These are phyloP conservation scores for Calonectria ilicicola DNA, from an alignment of 2,329 filamentous ascomycete species.

Conservation along the genomic window DNA sequence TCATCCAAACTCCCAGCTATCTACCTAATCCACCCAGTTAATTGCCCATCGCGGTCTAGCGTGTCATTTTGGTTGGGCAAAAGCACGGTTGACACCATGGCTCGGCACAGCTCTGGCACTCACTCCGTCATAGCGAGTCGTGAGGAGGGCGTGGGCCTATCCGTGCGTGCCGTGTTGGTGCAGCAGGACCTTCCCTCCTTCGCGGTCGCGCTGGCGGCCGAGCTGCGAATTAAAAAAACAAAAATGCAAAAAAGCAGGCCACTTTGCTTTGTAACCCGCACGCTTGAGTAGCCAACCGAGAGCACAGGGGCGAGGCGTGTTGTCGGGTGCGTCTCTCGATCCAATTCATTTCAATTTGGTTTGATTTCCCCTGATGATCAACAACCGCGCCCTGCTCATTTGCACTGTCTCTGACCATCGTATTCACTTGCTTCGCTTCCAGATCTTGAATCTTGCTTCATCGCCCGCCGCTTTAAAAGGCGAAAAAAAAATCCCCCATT, in stretches of 20 bases:
- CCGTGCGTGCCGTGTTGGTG: neutral
- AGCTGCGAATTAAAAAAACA: neutral
- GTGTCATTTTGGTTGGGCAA: conserved; percentile 21
- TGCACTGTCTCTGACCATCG: neutral
- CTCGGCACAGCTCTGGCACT: neutral
- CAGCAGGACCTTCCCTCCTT: conserved; percentile 7
- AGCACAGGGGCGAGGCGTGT: neutral
- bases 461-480: conserved; percentile 13
- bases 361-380: neutral
- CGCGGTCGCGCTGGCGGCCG: conserved; percentile 11
- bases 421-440: neutral
- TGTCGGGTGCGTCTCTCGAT: neutral
- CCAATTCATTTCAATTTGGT: neutral
- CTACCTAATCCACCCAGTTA: neutral
- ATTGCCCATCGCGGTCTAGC: conserved; percentile 27
- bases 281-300: neutral
- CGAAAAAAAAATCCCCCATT: neutral
- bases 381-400: neutral
- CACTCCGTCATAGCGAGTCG: neutral
- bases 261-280: neutral
- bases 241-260: conserved; percentile 16
- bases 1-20: neutral
- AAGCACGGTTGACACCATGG: conserved; percentile 2
- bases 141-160: neutral
- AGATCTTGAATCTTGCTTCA: conserved; percentile 17